Conservation (phyloP, 768 basidiomycete species). For the Rhizopogon vulgaris region DNA sequence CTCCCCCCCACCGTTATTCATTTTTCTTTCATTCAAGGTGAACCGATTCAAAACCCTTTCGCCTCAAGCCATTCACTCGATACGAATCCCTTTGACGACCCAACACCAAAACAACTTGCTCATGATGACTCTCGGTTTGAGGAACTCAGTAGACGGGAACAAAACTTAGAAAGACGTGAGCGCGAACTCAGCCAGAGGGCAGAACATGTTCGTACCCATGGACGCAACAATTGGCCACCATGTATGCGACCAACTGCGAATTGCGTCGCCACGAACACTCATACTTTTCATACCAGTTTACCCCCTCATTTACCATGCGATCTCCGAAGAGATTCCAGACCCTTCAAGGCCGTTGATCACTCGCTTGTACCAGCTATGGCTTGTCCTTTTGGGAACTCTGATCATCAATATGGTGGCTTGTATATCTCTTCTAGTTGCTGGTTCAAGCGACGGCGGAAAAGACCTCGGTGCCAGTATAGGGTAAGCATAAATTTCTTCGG, state of each 20-base stretch:
- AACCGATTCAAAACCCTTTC: conserved; percentile 67
- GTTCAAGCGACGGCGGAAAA: conserved; percentile 66
- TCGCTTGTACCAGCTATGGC: conserved; percentile 90
- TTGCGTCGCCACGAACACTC: conserved; percentile 14
- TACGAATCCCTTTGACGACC: conserved; percentile 88
- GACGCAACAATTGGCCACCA: conserved; percentile 90
- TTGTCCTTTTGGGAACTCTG: conserved; percentile 76
- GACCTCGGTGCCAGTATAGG: conserved; percentile 81
- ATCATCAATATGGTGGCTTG: conserved; percentile 88
- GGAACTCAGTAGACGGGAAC: conserved; percentile 72
- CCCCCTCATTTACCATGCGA: conserved; percentile 92
- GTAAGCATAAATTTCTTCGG: conserved; percentile 34
- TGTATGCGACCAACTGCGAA: conserved; percentile 43
- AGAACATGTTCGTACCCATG: conserved; percentile 65
- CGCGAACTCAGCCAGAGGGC: conserved; percentile 63
- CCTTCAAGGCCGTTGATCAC: conserved; percentile 73
- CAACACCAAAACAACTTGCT: conserved; percentile 35
- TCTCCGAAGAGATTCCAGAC: conserved; percentile 84
- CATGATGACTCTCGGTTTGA: conserved; percentile 43
- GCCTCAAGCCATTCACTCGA: conserved; percentile 82
- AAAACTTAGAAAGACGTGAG: conserved; percentile 76
- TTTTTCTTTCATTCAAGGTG: conserved; percentile 9
- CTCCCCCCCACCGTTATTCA: conserved; percentile 1
- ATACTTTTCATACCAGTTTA: conserved; percentile 52
- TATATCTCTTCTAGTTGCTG: conserved; percentile 77